A percentile compares a stretch with the other conserved stretches of the same genome.
These are phyloP conservation scores for Fusarium armeniacum DNA, from an alignment of 2,329 filamentous ascomycete genomes.

Conservation along the genomic window DNA sequence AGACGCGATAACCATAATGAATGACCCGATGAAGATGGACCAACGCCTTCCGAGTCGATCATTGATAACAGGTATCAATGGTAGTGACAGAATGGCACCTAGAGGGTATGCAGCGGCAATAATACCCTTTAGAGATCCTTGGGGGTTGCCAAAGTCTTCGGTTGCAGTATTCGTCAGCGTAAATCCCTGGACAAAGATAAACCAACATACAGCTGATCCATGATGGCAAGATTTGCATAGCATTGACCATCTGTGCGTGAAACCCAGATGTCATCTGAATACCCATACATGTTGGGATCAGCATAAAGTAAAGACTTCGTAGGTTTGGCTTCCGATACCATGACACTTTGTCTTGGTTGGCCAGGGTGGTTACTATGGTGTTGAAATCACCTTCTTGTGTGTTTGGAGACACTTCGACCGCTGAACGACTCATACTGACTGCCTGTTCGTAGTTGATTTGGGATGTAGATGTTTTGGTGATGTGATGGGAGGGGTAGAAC, in stretches of 20 bases:
- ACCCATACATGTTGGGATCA: constrained; percentile 3
- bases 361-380: not conserved
- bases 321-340: constrained; percentile 1
- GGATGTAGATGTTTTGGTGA: too few species aligned
- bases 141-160: constrained; percentile 50
- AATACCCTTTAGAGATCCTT: constrained; percentile 51
- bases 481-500: not conserved
- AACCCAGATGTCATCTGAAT: constrained; percentile 5
- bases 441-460: too few species aligned
- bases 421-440: not conserved
- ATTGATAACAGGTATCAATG: constrained; percentile 48
- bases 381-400: not conserved
- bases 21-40: constrained; percentile 48
- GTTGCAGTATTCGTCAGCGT: too few species aligned
- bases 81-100: constrained; percentile 57
- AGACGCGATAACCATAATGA: constrained; percentile 35
- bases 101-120: constrained; percentile 61
- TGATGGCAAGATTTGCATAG: not conserved
- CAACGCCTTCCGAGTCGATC: constrained; percentile 50
- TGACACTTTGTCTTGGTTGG: not conserved
- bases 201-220: not conserved
- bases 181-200: too few species aligned
- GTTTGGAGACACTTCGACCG: not conserved
- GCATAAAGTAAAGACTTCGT: not conserved
- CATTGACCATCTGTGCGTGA: not conserved